Evolutionary conservation across 352 stramenopile species (phyloP).

Genomic region (Blastocystis sp.): DNA sequence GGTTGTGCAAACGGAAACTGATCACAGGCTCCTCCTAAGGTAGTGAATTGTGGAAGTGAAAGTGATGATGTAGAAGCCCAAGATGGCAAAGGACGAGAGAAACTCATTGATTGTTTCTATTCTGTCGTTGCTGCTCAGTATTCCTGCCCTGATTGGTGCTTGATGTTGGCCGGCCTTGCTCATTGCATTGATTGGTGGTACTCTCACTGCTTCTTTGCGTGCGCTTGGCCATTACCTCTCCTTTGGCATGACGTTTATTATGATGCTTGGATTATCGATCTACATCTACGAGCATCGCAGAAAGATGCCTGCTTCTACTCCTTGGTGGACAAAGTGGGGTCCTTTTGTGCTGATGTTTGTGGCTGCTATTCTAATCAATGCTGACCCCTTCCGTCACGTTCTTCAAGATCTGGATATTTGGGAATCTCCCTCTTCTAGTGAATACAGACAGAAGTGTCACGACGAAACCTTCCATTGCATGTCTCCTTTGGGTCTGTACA

Average conservation of each 20-base stretch:
- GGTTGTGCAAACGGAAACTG: conserved; percentile 55
- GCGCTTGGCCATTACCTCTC: conserved; percentile 53
- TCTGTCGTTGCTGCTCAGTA: conserved; percentile 39
- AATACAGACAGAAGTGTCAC: conserved; percentile 53
- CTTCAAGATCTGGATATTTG: conserved; percentile 51
- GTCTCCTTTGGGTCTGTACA: conserved; percentile 35
- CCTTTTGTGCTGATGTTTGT: conserved; percentile 55
- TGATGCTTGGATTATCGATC: conserved; percentile 55
- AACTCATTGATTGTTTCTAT: conserved; percentile 61
- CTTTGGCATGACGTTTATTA: conserved; percentile 60
- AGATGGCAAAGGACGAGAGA: conserved; percentile 41
- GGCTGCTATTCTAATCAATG: conserved; percentile 18
- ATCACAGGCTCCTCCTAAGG: conserved; percentile 12
- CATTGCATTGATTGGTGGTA: conserved; percentile 21
- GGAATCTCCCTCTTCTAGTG: conserved; percentile 36
- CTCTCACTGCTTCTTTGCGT: neutral
- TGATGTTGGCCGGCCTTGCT: conserved; percentile 62
- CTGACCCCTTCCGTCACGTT: conserved; percentile 27
- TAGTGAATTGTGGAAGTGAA: neutral
- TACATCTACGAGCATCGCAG: conserved; percentile 58
- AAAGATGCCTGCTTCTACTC: neutral
- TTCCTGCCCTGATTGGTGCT: conserved; percentile 58
- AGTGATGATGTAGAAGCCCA: neutral
- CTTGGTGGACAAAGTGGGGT: conserved; percentile 59
- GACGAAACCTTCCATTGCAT: conserved; percentile 49